Evolutionary conservation across 768 basidiomycete species (phyloP).

Genomic region (Amanita muscaria): DNA sequence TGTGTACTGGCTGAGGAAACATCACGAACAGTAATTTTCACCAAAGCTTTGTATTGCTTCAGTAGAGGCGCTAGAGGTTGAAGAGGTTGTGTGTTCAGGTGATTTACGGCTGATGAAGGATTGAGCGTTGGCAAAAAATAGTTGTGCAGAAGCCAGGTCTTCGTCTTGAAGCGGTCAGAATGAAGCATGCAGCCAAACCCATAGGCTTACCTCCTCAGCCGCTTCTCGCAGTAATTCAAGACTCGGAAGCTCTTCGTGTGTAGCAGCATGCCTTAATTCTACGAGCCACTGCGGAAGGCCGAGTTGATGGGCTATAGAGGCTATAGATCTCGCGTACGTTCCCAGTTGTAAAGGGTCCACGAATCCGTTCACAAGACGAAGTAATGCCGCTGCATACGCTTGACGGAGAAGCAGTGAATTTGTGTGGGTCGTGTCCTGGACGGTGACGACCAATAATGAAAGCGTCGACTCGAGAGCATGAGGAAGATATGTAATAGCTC

Average conservation of each 20-base stretch:
- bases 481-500: constrained; percentile 62
- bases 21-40: constrained; percentile 58
- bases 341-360: constrained; percentile 92
- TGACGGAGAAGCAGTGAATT: constrained; percentile 55
- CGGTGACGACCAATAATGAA: constrained; percentile 49
- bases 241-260: constrained; percentile 90
- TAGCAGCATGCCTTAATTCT: constrained; percentile 88
- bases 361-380: constrained; percentile 88
- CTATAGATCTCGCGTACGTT: constrained; percentile 84
- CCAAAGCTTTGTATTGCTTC: constrained; percentile 61
- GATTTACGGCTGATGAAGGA: constrained; percentile 30
- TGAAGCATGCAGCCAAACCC: not conserved
- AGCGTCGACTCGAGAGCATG: constrained; percentile 73
- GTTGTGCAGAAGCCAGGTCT: constrained; percentile 75
- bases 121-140: constrained; percentile 78
- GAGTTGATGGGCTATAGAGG: constrained; percentile 78
- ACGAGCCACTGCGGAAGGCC: constrained; percentile 86
- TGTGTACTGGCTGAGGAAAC: constrained; percentile 45
- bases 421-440: constrained; percentile 37
- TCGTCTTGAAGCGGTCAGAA: constrained; percentile 39
- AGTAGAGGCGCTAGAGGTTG: constrained; percentile 62
- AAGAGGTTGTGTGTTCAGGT: constrained; percentile 22
- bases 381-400: constrained; percentile 71
- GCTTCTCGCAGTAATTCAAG: constrained; percentile 73
- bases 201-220: constrained; percentile 47